These are phyloP conservation scores for Guyanaporus albipodus DNA, from an alignment of 768 basidiomycete species.

Conservation along the genomic window DNA sequence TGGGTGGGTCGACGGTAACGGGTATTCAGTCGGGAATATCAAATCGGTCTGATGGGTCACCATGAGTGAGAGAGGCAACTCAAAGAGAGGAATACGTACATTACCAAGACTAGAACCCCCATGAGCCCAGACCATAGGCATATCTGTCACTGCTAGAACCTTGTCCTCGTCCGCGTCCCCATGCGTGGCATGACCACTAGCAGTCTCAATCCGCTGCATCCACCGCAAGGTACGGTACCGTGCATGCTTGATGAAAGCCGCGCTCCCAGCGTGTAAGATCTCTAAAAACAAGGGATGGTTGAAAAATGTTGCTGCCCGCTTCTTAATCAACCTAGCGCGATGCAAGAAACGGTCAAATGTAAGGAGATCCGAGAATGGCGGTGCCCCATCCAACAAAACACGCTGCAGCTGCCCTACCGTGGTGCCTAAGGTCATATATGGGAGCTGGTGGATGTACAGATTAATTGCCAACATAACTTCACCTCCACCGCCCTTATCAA, in stretches of 20 bases:
- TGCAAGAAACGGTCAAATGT: slow-evolving; percentile 43
- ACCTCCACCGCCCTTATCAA: slow-evolving; percentile 38
- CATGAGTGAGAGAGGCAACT: background rate
- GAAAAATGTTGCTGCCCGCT: slow-evolving; percentile 31
- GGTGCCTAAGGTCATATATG: slow-evolving; percentile 44
- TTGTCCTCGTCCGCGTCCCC: background rate
- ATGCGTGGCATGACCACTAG: background rate
- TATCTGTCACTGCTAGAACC: slow-evolving; percentile 3
- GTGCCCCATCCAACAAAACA: slow-evolving; percentile 25
- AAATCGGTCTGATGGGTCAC: slow-evolving; percentile 29
- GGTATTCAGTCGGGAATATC: slow-evolving; percentile 36
- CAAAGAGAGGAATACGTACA: slow-evolving; percentile 4
- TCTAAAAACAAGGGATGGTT: slow-evolving; percentile 48
- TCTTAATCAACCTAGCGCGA: slow-evolving; percentile 37
- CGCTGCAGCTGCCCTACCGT: background rate
- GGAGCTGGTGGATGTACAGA: slow-evolving; percentile 37
- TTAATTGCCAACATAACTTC: slow-evolving; percentile 44
- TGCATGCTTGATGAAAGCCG: slow-evolving; percentile 3
- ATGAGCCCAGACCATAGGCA: slow-evolving; percentile 11
- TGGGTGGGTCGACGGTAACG: slow-evolving; percentile 21
- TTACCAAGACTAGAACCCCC: slow-evolving; percentile 30
- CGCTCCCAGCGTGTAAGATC: slow-evolving; percentile 21
- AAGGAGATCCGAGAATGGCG: slow-evolving; percentile 39
- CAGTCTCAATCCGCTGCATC: slow-evolving; percentile 1
- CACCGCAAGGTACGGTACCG: slow-evolving; percentile 19